Percentiles rank a stretch among this genome's conserved stretches.
Evolutionary conservation across 306 rosid genomes (phyloP).

Genomic region (Quercus agrifolia): DNA sequence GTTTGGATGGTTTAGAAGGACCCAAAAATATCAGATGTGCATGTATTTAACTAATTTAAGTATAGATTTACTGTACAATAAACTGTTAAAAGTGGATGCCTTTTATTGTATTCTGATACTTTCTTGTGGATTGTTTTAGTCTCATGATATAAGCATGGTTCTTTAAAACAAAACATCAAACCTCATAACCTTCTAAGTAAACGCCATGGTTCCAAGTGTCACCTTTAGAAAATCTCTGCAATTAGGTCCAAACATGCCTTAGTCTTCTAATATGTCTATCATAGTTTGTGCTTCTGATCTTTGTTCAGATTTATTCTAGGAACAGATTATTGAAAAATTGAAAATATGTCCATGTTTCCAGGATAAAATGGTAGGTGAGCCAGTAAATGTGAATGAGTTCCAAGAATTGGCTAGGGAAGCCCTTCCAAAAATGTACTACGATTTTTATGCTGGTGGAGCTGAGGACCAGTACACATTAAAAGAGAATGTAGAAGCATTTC

Average conservation of each 20-base stretch:
- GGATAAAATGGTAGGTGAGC: constrained; percentile 48
- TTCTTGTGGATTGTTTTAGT: too few relatives aligned
- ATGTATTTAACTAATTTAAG: too few relatives aligned
- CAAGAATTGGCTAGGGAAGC: constrained; percentile 51
- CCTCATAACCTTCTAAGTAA: neutral
- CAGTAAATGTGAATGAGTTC: constrained; percentile 57
- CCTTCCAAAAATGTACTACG: constrained; percentile 62
- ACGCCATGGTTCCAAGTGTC: neutral
- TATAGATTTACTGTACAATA: too few relatives aligned
- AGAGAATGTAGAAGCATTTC: constrained; percentile 58
- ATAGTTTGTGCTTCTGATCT: neutral
- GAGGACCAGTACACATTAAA: constrained; percentile 52
- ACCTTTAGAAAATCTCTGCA: neutral
- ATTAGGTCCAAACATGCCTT: neutral
- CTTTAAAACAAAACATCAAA: neutral
- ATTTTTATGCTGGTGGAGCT: constrained; percentile 62
- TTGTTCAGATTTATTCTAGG: neutral
- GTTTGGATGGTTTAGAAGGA: too few relatives aligned
- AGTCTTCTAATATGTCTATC: neutral
- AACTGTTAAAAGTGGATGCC: too few relatives aligned
- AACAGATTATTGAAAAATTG: neutral
- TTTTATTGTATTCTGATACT: too few relatives aligned
- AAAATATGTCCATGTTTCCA: constrained; percentile 16
- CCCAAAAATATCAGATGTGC: too few relatives aligned
- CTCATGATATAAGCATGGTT: too few relatives aligned